phyloP scores from a whole-genome alignment of 73 alveolate genomes.

The Paraurostyla sp. region DNA sequence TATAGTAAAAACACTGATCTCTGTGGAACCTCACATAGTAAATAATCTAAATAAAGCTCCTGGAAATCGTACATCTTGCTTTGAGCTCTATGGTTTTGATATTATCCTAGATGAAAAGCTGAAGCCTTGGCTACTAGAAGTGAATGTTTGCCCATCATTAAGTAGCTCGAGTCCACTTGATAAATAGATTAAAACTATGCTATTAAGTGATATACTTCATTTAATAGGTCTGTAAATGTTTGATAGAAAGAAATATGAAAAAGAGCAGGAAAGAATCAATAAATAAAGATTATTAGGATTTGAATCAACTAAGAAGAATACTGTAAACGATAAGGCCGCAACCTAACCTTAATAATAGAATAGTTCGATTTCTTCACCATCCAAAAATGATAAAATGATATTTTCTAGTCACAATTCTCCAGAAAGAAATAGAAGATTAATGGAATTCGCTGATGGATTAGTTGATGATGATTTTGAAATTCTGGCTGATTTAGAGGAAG shows the following conservation, averaged over 20 bases:
- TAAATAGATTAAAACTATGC: slow-evolving; percentile 73
- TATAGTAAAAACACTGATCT: slow-evolving; percentile 82
- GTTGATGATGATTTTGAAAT: slow-evolving; percentile 23
- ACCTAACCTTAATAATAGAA: no score
- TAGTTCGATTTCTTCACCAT: no score
- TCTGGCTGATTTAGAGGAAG: slow-evolving; percentile 77
- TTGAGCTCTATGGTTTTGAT: slow-evolving; percentile 90
- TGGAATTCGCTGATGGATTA: slow-evolving; percentile 38
- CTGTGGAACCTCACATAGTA: slow-evolving; percentile 81
- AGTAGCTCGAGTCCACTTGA: slow-evolving; percentile 74
- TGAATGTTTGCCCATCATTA: slow-evolving; percentile 79
- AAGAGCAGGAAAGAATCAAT: not conserved
- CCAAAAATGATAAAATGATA: no score
- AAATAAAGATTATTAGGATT: no score
- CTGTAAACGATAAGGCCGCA: no score
- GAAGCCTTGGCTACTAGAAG: slow-evolving; percentile 93
- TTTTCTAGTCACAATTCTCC: no score
- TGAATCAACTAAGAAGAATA: not conserved
- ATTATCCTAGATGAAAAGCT: slow-evolving; percentile 80
- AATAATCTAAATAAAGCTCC: slow-evolving; percentile 70
- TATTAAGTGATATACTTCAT: slow-evolving; percentile 78
- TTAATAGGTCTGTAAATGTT: slow-evolving; percentile 73
- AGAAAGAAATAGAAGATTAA: not conserved
- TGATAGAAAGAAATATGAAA: slow-evolving; percentile 10
- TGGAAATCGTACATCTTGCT: slow-evolving; percentile 35